Evolutionary conservation across 2,329 filamentous ascomycete species (phyloP).

Genomic region (Aspergillus candidus): DNA sequence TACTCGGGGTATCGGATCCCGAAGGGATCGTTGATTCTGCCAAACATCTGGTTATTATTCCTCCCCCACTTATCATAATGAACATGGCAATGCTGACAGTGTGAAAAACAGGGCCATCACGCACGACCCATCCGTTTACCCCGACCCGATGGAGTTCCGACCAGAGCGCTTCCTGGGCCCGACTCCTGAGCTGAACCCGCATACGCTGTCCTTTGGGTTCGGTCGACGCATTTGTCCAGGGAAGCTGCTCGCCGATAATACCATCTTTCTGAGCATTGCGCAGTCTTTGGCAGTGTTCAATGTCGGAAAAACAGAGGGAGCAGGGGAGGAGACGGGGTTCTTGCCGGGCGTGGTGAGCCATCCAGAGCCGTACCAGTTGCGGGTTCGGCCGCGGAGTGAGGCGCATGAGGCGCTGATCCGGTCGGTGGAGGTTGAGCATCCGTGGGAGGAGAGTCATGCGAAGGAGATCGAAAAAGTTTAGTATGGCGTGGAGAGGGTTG

Average conservation of each 20-base stretch:
- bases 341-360: conserved; percentile 31
- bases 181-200: conserved; percentile 34
- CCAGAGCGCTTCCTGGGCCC: conserved; percentile 39
- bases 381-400: conserved; percentile 31
- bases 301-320: conserved; percentile 33
- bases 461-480: no score
- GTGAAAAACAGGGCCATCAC: conserved; percentile 32
- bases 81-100: not conserved
- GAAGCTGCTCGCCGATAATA: conserved; percentile 37
- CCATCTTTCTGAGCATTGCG: conserved; percentile 37
- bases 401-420: conserved; percentile 29
- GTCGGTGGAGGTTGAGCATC: conserved; percentile 30
- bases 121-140: conserved; percentile 34
- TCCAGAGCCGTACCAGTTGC: conserved; percentile 30
- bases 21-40: conserved; percentile 31
- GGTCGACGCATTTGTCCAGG: conserved; percentile 42
- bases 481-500: no score
- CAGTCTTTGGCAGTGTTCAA: conserved; percentile 45
- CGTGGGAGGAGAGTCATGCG: conserved; percentile 38
- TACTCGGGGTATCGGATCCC: conserved; percentile 26
- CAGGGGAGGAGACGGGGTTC: conserved; percentile 28
- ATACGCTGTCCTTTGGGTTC: conserved; percentile 29
- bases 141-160: conserved; percentile 34
- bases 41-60: conserved; percentile 33
- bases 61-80: no score